phyloP scores from a whole-genome alignment of 345 rosid species.

The Eucalyptus rudis region DNA sequence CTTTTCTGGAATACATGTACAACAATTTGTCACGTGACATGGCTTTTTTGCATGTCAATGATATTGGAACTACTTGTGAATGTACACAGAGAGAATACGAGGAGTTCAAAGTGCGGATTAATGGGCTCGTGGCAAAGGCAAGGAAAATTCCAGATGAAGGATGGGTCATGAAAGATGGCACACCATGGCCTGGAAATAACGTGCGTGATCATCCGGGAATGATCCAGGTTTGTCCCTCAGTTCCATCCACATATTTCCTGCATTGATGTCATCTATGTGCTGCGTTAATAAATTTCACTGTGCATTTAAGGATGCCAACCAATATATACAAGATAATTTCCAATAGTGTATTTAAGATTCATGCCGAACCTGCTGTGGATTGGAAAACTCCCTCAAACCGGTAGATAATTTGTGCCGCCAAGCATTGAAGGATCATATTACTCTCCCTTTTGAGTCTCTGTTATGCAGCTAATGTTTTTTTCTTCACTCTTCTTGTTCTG shows the following conservation, averaged over 20 bases:
- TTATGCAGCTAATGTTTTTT: neutral
- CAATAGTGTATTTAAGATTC: neutral
- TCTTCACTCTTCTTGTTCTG: neutral
- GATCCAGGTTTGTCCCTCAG: conserved; percentile 1
- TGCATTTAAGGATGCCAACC: neutral
- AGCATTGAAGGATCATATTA: neutral
- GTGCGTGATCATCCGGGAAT: conserved; percentile 5
- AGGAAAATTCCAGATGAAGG: conserved; percentile 1
- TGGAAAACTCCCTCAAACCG: neutral
- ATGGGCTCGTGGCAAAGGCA: conserved; percentile 1
- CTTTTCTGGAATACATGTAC: neutral
- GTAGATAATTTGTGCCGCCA: neutral
- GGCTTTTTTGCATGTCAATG: neutral
- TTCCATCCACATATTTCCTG: neutral
- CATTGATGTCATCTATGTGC: neutral
- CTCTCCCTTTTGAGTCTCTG: neutral
- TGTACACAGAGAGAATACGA: conserved; percentile 3
- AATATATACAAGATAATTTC: neutral
- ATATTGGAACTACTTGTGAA: neutral
- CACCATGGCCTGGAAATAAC: conserved; percentile 11
- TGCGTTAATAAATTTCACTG: neutral
- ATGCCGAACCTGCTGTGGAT: neutral
- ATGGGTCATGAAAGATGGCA: conserved; percentile 7
- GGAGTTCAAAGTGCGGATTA: conserved; percentile 6
- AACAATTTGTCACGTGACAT: neutral